phyloP scores from a whole-genome alignment of 2,329 filamentous ascomycete species.

The Purpureocillium takamizusanense region DNA sequence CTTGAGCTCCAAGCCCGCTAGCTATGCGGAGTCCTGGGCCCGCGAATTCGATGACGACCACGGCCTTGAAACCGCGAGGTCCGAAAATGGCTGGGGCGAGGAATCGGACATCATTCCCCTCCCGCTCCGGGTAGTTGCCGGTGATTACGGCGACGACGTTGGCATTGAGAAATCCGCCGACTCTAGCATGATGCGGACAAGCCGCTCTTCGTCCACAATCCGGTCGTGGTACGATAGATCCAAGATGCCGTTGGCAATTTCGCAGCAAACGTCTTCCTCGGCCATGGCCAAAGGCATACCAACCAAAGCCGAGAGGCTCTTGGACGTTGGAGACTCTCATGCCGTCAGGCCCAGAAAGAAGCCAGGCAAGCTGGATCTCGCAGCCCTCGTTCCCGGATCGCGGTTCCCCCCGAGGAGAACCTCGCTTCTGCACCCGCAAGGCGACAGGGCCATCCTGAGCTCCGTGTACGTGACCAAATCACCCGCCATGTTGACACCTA shows the following conservation, averaged over 20 bases:
- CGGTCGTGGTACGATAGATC: conserved; percentile 48
- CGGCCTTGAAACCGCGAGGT: conserved; percentile 10
- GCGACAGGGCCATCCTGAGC: conserved; percentile 18
- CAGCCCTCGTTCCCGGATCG: conserved; percentile 28
- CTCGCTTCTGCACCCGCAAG: conserved; percentile 2
- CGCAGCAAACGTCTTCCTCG: conserved; percentile 49
- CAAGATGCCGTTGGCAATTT: conserved; percentile 46
- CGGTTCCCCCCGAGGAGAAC: conserved; percentile 18
- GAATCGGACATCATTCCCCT: conserved; percentile 38
- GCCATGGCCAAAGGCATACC: conserved; percentile 49
- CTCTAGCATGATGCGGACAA: conserved; percentile 34
- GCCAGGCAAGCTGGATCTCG: conserved; percentile 40
- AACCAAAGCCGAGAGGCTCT: conserved; percentile 33
- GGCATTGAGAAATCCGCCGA: conserved; percentile 27
- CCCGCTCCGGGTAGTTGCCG: conserved; percentile 10
- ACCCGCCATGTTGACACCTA: conserved; percentile 27
- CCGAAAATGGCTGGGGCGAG: conserved; percentile 28
- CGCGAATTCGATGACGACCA: conserved; percentile 9
- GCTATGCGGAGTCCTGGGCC: conserved; percentile 13
- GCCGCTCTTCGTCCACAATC: conserved; percentile 45
- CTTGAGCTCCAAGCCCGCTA: conserved; percentile 30
- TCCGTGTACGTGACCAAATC: conserved; percentile 30
- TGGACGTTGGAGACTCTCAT: conserved; percentile 32
- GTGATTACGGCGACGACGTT: conserved; percentile 3
- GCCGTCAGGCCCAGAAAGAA: conserved; percentile 25